Conservation (phyloP, 1,284 basidiomycete genomes). For the Ustilago esculenta region DNA sequence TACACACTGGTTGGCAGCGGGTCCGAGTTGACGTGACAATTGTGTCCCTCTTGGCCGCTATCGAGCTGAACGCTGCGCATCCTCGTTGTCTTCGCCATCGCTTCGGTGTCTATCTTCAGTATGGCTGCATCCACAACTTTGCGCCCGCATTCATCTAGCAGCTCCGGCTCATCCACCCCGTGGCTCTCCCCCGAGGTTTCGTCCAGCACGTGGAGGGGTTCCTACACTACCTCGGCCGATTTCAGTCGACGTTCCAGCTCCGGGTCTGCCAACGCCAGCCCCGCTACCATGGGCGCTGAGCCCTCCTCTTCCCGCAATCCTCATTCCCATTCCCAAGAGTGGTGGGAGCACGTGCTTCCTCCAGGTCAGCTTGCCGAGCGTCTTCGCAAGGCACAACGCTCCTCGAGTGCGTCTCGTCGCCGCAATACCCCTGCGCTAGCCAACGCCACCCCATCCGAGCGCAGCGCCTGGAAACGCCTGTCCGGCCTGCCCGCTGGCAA, state of each 20-base stretch:
- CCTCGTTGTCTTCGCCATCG: too few relatives aligned
- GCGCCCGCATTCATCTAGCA: constrained; percentile 26
- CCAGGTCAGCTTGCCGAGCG: constrained; percentile 58
- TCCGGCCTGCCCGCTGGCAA: constrained; percentile 30
- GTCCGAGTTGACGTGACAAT: background rate
- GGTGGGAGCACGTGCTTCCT: constrained; percentile 59
- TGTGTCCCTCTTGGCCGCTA: too few relatives aligned
- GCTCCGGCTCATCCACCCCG: constrained; percentile 34
- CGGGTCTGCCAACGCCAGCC: constrained; percentile 4
- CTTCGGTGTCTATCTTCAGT: background rate
- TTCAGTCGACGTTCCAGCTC: constrained; percentile 27
- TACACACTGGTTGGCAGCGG: background rate
- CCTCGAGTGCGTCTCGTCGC: constrained; percentile 35
- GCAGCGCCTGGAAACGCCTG: constrained; percentile 41
- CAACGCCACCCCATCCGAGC: constrained; percentile 42
- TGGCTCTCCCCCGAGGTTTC: constrained; percentile 33
- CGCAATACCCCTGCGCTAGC: constrained; percentile 35
- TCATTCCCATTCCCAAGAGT: constrained; percentile 38
- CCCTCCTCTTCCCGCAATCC: constrained; percentile 12
- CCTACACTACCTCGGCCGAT: constrained; percentile 18
- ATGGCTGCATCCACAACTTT: constrained; percentile 31
- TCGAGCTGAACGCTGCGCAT: too few relatives aligned
- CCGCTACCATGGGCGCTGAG: background rate
- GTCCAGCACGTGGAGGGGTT: constrained; percentile 14
- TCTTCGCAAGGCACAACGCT: constrained; percentile 50